A percentile compares a stretch with the other conserved stretches of the same genome.
phyloP scores from a whole-genome alignment of 2,329 filamentous ascomycete species.

The Lachnum nothofagi region DNA sequence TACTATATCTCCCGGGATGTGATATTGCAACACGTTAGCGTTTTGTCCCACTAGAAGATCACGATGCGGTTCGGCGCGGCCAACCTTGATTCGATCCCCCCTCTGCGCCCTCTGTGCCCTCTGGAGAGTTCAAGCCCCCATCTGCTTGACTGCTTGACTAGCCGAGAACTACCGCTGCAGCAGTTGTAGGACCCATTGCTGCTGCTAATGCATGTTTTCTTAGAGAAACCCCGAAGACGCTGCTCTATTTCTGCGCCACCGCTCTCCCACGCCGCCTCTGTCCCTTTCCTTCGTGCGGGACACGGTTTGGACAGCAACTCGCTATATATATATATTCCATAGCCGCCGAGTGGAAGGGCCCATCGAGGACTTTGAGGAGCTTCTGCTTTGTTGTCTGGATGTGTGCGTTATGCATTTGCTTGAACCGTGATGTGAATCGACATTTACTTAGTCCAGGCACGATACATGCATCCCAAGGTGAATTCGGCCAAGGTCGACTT shows the following conservation, averaged over 20 bases:
- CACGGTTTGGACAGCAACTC: background rate
- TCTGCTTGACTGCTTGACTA: background rate
- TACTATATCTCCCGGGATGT: background rate
- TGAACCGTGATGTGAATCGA: conserved; percentile 9
- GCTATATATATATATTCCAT: too few species aligned
- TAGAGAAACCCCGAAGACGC: background rate
- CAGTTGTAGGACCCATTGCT: background rate
- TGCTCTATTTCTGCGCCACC: too few species aligned
- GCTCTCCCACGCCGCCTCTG: background rate
- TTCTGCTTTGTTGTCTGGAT: too few species aligned
- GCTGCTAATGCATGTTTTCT: background rate
- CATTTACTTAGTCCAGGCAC: conserved; percentile 13
- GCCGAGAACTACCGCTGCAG: background rate
- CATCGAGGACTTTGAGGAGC: too few species aligned
- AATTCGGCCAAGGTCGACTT: conserved; percentile 7
- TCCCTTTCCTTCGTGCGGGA: background rate
- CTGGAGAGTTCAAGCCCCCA: too few species aligned
- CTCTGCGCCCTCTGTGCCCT: background rate
- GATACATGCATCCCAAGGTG: conserved; percentile 10
- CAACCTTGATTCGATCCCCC: background rate
- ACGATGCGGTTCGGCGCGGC: background rate
- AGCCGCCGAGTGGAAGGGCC: too few species aligned
- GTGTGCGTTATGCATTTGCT: conserved; percentile 4
- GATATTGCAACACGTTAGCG: background rate
- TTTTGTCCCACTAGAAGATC: background rate